Evolutionary conservation across 768 basidiomycete species (phyloP).

Genomic region (Leccinum truebloodii): DNA sequence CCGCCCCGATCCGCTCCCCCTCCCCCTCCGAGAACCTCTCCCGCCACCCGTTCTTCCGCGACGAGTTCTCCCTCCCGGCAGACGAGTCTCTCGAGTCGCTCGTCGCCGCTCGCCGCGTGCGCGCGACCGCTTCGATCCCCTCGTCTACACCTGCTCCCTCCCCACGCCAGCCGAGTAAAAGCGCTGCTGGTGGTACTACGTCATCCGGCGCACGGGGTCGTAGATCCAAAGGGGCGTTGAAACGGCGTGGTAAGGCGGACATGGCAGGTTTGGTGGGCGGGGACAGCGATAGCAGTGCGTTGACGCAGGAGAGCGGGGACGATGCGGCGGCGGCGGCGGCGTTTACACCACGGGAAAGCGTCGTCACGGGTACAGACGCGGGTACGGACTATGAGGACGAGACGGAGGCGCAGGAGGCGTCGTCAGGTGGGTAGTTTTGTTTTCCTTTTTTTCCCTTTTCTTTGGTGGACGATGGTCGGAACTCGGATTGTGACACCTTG

Average conservation of each 20-base stretch:
- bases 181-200: background rate
- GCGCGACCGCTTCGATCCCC: slow-evolving; percentile 56
- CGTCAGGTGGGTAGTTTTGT: slow-evolving; percentile 49
- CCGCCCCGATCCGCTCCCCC: slow-evolving; percentile 55
- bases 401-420: slow-evolving; percentile 59
- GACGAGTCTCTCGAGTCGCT: slow-evolving; percentile 63
- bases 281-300: slow-evolving; percentile 81
- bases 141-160: slow-evolving; percentile 60
- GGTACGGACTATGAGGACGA: slow-evolving; percentile 77
- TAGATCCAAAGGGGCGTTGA: slow-evolving; percentile 47
- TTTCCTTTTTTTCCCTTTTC: background rate
- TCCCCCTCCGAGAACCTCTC: slow-evolving; percentile 69
- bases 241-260: slow-evolving; percentile 47
- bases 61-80: slow-evolving; percentile 59
- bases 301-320: slow-evolving; percentile 82
- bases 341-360: slow-evolving; percentile 65
- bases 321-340: slow-evolving; percentile 42
- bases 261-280: slow-evolving; percentile 77
- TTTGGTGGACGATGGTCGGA: background rate
- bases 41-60: slow-evolving; percentile 69
- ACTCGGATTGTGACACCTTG: slow-evolving; percentile 14
- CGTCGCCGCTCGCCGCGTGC: slow-evolving; percentile 62
- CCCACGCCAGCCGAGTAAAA: slow-evolving; percentile 39
- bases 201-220: slow-evolving; percentile 12
- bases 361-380: slow-evolving; percentile 68